These are phyloP conservation scores for Maudiozyma bulderi DNA, from an alignment of 805 yeast species.

Conservation along the genomic window DNA sequence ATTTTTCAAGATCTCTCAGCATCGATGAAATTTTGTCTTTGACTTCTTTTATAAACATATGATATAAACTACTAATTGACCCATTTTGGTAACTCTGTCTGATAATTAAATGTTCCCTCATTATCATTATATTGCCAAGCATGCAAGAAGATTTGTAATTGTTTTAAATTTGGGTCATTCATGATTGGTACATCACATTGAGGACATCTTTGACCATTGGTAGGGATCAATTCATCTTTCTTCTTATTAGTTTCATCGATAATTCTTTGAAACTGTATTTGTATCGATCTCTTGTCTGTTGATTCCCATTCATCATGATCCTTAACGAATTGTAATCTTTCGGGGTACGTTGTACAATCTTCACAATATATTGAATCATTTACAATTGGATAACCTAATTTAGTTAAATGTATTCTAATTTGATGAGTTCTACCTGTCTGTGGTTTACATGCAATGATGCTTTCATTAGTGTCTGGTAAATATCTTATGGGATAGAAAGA, in stretches of 20 bases:
- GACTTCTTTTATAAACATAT: too few species aligned
- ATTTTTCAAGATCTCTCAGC: too few species aligned
- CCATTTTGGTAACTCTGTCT: conserved; percentile 43
- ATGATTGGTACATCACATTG: conserved; percentile 21
- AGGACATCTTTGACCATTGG: conserved; percentile 8
- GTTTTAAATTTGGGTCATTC: conserved; percentile 18
- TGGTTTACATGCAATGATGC: conserved; percentile 72
- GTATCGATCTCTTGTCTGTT: not conserved
- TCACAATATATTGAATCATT: conserved; percentile 68
- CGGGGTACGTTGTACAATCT: conserved; percentile 14
- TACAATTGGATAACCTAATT: conserved; percentile 74
- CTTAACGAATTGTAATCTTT: conserved; percentile 17
- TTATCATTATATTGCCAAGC: conserved; percentile 31
- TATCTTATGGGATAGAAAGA: conserved; percentile 52
- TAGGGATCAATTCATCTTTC: conserved; percentile 19
- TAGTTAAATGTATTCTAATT: conserved; percentile 84
- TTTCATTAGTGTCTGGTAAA: conserved; percentile 39
- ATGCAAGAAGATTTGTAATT: conserved; percentile 26
- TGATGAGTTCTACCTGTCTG: conserved; percentile 95
- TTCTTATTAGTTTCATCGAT: conserved; percentile 27
- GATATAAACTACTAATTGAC: not conserved
- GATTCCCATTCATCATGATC: conserved; percentile 13
- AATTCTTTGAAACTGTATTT: conserved; percentile 11
- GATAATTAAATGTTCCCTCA: conserved; percentile 28
- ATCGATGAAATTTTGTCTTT: too few species aligned